phyloP scores from a whole-genome alignment of 345 rosid genomes.

The Lenwebbia sp. region DNA sequence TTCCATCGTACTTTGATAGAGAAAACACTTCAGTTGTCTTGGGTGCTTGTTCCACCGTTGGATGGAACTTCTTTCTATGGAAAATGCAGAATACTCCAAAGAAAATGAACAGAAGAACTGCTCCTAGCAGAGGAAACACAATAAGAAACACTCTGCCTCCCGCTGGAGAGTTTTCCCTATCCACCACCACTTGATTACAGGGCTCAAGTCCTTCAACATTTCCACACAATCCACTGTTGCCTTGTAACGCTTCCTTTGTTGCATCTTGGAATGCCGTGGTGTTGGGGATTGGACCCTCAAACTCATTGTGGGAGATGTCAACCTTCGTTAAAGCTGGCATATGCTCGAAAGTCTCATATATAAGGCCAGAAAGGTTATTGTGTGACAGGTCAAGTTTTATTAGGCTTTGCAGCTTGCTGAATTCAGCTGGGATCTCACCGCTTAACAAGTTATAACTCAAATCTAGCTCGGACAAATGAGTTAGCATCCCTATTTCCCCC shows the following conservation, averaged over 20 bases:
- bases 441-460: slow-evolving; percentile 3
- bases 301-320: slow-evolving; percentile 18
- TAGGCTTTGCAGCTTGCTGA: slow-evolving; percentile 1
- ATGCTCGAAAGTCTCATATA: neutral
- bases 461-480: neutral
- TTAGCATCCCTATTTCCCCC: neutral
- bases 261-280: slow-evolving; percentile 14
- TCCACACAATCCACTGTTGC: slow-evolving; percentile 18
- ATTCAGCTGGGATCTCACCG: slow-evolving; percentile 13
- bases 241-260: neutral
- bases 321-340: neutral
- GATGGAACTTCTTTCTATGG: neutral
- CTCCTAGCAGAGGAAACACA: neutral
- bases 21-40: too few species aligned
- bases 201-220: neutral
- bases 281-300: slow-evolving; percentile 26
- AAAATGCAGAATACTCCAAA: neutral
- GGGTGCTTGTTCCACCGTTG: neutral
- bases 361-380: slow-evolving; percentile 17
- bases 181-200: neutral
- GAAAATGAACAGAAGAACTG: neutral
- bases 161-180: neutral
- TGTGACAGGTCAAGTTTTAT: slow-evolving; percentile 12
- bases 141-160: neutral
- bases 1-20: too few species aligned